Evolutionary conservation across 495 filamentous ascomycete species (phyloP), one percentile per base, ranked within the genome.

Genomic region (Platismatia glauca): DNA sequence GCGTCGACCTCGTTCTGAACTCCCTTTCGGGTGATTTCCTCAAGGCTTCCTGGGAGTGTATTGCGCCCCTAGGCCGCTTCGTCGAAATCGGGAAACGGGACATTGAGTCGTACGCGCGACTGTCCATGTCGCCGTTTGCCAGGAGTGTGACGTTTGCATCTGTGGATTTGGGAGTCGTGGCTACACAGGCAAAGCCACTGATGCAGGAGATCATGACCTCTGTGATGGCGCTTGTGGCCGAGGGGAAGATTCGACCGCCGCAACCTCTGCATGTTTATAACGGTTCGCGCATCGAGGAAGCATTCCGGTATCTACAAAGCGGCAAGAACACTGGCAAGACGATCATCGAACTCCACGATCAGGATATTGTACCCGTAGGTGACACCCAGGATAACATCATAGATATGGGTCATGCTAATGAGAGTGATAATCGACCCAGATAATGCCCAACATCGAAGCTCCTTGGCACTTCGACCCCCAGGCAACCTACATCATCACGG

Each of bases 101-200:
- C 9, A 7, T 44, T 22, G 20, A 44, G 1, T 18, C 15, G 0
- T 20, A 20, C 7, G 39, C 2, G 16, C 2, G 2, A 5, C 16
- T 43, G 3, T 7, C 39, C 3, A 43, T 43, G 16, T 43, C 3
- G 15, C 39, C 15, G 18, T 43, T 43, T 20, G 13, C 39, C 0
- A 20, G 16, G 7, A 43, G 18, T 20, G 16, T 43, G 2, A 43
- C 39, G 15, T 43, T 43, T 20, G 13, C 39, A 3, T 43, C 15
- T 7, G 39, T 43, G 15, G 39, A 43, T 20, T 20, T 43, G 3
- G 13, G 2, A 18, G 1, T 18, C 3, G 4, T 43, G 18, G 3
- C 7, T 5, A 4, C 1, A 7, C 2, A 43, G 7, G 15, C 15
- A 18, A 2, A 2, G 7, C 2, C 2, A 2, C 13, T 20, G 1